These are phyloP conservation scores for Mercurialis annua DNA, from an alignment of 345 rosid species.

Conservation along the genomic window DNA sequence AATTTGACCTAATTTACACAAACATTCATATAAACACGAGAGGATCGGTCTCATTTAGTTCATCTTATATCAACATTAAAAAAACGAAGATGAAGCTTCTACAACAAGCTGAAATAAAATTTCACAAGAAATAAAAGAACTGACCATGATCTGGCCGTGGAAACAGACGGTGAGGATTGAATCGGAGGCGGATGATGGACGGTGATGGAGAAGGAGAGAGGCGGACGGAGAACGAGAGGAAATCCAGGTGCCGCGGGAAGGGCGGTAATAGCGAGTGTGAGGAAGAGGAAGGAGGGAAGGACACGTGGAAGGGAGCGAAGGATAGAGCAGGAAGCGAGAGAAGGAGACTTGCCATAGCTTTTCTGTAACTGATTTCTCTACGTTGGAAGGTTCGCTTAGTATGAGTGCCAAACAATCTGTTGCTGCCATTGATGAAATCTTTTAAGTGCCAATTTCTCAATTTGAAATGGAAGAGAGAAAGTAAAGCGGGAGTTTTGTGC, in stretches of 20 bases:
- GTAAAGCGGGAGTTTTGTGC: too few species aligned
- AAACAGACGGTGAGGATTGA: slow-evolving; percentile 52
- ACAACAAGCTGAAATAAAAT: neutral
- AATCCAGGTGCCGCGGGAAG: slow-evolving; percentile 58
- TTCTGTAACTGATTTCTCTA: slow-evolving; percentile 22
- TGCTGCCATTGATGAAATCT: slow-evolving; percentile 83
- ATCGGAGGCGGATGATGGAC: slow-evolving; percentile 32
- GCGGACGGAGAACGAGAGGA: slow-evolving; percentile 48
- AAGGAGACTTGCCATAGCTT: slow-evolving; percentile 55
- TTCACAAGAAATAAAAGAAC: slow-evolving; percentile 16
- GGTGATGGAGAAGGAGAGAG: slow-evolving; percentile 43
- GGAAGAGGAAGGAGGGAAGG: slow-evolving; percentile 41
- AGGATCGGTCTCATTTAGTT: too few species aligned
- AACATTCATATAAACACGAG: too few species aligned
- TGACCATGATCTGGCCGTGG: slow-evolving; percentile 50
- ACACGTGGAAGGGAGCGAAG: slow-evolving; percentile 37
- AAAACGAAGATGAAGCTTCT: too few species aligned
- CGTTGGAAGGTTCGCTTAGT: slow-evolving; percentile 19
- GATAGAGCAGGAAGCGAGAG: slow-evolving; percentile 61
- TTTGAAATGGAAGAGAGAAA: neutral
- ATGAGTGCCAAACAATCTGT: slow-evolving; percentile 31
- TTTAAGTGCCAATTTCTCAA: neutral
- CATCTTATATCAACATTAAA: too few species aligned
- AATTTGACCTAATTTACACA: too few species aligned
- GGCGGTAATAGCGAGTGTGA: slow-evolving; percentile 13